Evolutionary conservation across 139 green algal species (phyloP).

Genomic region (Auxenochlorella pyrenoidosa): DNA sequence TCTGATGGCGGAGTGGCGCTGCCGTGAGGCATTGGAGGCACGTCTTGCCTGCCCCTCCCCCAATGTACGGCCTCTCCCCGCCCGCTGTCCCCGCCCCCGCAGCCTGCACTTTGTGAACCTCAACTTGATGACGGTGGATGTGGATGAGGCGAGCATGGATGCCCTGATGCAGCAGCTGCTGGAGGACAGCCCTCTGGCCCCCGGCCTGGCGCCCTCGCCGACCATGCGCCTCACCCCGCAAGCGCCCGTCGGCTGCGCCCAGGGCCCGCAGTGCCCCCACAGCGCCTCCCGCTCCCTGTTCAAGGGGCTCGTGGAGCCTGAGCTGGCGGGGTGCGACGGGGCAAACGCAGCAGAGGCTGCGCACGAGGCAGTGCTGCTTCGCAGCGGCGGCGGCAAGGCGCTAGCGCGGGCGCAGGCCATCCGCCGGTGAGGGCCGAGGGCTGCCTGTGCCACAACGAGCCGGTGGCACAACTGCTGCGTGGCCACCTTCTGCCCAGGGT

Average conservation of each 20-base stretch:
- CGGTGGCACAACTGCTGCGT: no score
- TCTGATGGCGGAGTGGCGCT: no score
- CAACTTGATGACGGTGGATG: constrained; percentile 18
- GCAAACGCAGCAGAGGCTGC: background rate
- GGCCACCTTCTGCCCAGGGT: no score
- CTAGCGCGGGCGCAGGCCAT: no score
- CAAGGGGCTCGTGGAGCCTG: background rate
- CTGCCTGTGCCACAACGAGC: no score
- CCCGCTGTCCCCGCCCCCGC: background rate
- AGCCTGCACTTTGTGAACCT: constrained; percentile 28
- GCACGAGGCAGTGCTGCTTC: no score
- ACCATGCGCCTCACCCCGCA: background rate
- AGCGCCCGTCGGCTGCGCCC: no score
- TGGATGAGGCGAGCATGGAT: constrained; percentile 18
- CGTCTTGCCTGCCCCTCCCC: no score
- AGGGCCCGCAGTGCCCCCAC: no score
- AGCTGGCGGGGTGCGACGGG: background rate
- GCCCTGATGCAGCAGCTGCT: constrained; percentile 3
- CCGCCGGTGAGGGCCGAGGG: no score
- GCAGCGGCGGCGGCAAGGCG: no score
- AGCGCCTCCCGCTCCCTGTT: background rate
- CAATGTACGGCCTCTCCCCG: background rate
- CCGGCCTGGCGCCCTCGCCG: background rate
- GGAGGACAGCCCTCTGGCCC: background rate
- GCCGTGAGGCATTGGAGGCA: no score